These are phyloP conservation scores for Candida verbasci DNA, from an alignment of 805 yeast genomes.

Conservation along the genomic window DNA sequence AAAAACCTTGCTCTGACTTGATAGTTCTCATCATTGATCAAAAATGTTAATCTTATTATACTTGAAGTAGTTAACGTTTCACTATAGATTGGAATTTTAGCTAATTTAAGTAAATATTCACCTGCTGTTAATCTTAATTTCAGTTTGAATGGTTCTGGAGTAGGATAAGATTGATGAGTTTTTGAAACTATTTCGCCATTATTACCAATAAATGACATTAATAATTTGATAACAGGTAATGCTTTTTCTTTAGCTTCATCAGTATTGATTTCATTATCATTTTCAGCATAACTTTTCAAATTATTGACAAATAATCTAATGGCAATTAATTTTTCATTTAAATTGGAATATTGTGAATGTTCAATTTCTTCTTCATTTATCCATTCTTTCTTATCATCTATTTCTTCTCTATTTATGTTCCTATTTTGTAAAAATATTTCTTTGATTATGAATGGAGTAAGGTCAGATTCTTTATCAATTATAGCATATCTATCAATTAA, in stretches of 20 bases:
- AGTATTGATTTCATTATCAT: slow-evolving; percentile 18
- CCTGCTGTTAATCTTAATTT: slow-evolving; percentile 70
- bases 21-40: slow-evolving; percentile 64
- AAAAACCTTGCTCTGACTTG: slow-evolving; percentile 54
- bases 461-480: slow-evolving; percentile 50
- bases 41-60: slow-evolving; percentile 48
- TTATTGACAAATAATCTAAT: slow-evolving; percentile 58
- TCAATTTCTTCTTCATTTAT: slow-evolving; percentile 38
- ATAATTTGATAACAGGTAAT: slow-evolving; percentile 61
- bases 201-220: slow-evolving; percentile 62
- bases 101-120: slow-evolving; percentile 55
- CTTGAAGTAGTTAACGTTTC: slow-evolving; percentile 48
- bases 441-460: slow-evolving; percentile 58
- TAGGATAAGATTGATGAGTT: slow-evolving; percentile 44
- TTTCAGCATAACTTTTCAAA: slow-evolving; percentile 28
- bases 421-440: slow-evolving; percentile 56
- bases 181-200: slow-evolving; percentile 70
- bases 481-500: slow-evolving; percentile 43
- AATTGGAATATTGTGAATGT: slow-evolving; percentile 18
- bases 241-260: slow-evolving; percentile 40
- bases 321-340: slow-evolving; percentile 49
- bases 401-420: slow-evolving; percentile 24
- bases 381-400: slow-evolving; percentile 35
- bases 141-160: slow-evolving; percentile 60
- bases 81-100: slow-evolving; percentile 50